phyloP scores from a whole-genome alignment of 176 grass and related monocot species.

The Pontederia paniculata region DNA sequence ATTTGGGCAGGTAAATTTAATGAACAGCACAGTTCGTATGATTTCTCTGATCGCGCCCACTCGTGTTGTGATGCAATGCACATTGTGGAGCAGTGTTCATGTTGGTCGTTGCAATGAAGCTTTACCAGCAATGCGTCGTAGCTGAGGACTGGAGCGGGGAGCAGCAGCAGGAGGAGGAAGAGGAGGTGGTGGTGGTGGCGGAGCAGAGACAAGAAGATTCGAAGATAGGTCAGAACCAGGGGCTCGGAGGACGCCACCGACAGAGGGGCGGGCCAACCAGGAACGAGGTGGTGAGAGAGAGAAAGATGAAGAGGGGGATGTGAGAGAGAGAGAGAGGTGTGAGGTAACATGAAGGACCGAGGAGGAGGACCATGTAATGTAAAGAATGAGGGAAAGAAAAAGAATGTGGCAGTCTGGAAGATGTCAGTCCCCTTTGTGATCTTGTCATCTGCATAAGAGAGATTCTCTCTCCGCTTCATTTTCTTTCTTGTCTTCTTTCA shows the following conservation, averaged over 20 bases:
- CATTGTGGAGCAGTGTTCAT: constrained; percentile 60
- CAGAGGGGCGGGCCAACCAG: constrained; percentile 18
- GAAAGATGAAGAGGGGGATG: constrained; percentile 16
- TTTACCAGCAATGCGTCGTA: constrained; percentile 73
- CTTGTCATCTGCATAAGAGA: too few relatives aligned
- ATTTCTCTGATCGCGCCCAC: neutral
- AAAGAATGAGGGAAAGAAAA: too few relatives aligned
- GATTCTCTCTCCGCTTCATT: too few relatives aligned
- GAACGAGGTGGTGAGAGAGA: constrained; percentile 31
- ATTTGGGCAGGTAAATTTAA: constrained; percentile 65
- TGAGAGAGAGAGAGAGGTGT: neutral
- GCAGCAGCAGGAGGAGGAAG: constrained; percentile 20
- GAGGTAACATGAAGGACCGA: too few relatives aligned
- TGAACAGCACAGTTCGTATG: neutral
- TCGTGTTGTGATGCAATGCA: neutral
- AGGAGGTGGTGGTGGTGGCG: constrained; percentile 3
- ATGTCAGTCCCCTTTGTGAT: too few relatives aligned
- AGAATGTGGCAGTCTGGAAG: too few relatives aligned
- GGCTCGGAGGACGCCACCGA: constrained; percentile 1
- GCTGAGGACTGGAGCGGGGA: constrained; percentile 49
- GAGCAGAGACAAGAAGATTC: constrained; percentile 14
- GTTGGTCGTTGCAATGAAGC: constrained; percentile 70
- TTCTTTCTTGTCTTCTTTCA: too few relatives aligned
- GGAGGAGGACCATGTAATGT: too few relatives aligned
- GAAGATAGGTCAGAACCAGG: neutral